Evolutionary conservation across 2,329 filamentous ascomycete genomes (phyloP).

Genomic region (Aspergillus uvarum): DNA sequence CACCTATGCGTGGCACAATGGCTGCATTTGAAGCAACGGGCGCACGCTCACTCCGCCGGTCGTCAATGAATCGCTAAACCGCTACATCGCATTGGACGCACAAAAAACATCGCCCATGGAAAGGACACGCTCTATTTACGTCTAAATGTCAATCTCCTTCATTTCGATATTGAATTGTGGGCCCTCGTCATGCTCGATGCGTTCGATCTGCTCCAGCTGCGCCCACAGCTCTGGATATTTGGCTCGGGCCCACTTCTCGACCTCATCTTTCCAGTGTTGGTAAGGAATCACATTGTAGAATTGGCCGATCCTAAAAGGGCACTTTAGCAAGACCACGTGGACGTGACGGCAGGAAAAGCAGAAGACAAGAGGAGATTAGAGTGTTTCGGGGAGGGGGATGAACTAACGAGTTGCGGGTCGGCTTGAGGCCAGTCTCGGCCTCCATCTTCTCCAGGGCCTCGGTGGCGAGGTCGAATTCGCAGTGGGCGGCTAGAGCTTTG

Average conservation of each 20-base stretch:
- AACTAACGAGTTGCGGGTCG: slow-evolving; percentile 71
- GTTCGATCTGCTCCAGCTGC: slow-evolving; percentile 54
- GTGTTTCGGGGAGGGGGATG: neutral
- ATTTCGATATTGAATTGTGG: slow-evolving; percentile 28
- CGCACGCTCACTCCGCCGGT: too few species aligned
- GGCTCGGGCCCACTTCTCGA: slow-evolving; percentile 71
- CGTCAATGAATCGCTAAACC: neutral
- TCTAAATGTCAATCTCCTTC: slow-evolving; percentile 8
- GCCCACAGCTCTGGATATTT: slow-evolving; percentile 69
- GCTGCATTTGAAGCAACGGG: too few species aligned
- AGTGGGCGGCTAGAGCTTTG: slow-evolving; percentile 72
- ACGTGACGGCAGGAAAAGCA: neutral
- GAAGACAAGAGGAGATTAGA: neutral
- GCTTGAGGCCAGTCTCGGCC: slow-evolving; percentile 62
- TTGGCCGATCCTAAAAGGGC: slow-evolving; percentile 61
- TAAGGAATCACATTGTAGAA: slow-evolving; percentile 73
- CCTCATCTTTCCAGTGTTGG: slow-evolving; percentile 63
- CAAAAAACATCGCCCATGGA: neutral
- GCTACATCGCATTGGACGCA: neutral
- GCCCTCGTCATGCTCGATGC: slow-evolving; percentile 37
- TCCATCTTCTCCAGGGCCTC: slow-evolving; percentile 67
- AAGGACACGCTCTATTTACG: neutral
- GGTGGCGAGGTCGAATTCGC: slow-evolving; percentile 66
- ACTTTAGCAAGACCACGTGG: neutral
- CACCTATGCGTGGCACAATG: too few species aligned